Conservation (phyloP, 805 yeast genomes). For the Saccharomycopsis schoenii region DNA sequence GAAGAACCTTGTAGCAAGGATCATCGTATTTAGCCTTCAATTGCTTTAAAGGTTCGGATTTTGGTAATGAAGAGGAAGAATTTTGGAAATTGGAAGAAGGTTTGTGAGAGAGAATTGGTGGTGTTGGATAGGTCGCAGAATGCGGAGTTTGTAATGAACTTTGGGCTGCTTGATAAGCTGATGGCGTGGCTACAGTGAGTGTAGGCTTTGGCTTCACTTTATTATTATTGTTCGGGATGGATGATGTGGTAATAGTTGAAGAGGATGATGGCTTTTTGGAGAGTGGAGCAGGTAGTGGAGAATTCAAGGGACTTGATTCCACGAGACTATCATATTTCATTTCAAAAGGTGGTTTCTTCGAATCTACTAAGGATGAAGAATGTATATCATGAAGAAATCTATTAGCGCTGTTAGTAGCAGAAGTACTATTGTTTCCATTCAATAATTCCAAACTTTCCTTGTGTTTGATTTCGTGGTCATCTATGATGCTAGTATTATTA, state of each 20-base stretch:
- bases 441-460: background rate
- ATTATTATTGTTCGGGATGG: background rate
- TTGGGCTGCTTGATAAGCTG: conserved; percentile 17
- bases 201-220: background rate
- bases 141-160: conserved; percentile 15
- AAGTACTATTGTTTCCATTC: background rate
- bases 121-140: conserved; percentile 5
- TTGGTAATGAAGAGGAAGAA: conserved; percentile 6
- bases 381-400: background rate
- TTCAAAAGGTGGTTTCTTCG: background rate
- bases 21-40: conserved; percentile 41
- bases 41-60: conserved; percentile 22
- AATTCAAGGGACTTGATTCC: background rate
- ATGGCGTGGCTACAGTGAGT: conserved; percentile 1
- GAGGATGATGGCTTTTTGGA: background rate
- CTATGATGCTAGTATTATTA: background rate
- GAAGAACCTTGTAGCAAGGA: conserved; percentile 79
- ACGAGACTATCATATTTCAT: background rate
- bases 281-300: background rate
- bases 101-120: background rate
- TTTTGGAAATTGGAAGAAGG: background rate
- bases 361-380: background rate
- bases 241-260: background rate
- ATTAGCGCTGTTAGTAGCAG: background rate
- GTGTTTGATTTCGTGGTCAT: background rate